Percentiles rank a stretch among this genome's conserved stretches.
Evolutionary conservation across 129 eudicot genomes (phyloP).

Genomic region (Deinandra increscens): DNA sequence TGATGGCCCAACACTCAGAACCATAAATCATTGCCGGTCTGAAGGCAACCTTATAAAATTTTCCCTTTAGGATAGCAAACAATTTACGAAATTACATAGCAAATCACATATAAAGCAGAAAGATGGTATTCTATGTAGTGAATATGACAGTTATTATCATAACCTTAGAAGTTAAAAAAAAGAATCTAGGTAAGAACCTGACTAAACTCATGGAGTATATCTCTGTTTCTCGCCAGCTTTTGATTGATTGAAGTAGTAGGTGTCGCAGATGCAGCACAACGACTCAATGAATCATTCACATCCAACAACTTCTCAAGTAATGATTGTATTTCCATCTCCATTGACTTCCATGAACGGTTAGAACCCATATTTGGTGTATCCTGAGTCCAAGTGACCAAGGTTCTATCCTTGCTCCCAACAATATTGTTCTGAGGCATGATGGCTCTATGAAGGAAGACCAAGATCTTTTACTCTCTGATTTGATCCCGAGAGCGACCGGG

Average conservation of each 20-base stretch:
- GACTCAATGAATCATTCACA: slow-evolving; percentile 94
- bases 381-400: no score
- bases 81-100: slow-evolving; percentile 7
- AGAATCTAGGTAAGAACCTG: slow-evolving; percentile 55
- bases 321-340: slow-evolving; percentile 98
- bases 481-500: no score
- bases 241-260: slow-evolving; percentile 90
- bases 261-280: slow-evolving; percentile 98
- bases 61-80: slow-evolving; percentile 18
- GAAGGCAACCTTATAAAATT: no score
- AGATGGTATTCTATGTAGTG: neutral
- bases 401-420: no score
- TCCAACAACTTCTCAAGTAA: slow-evolving; percentile 89
- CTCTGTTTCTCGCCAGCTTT: slow-evolving; percentile 94
- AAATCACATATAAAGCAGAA: neutral
- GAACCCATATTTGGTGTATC: slow-evolving; percentile 76
- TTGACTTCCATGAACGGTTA: slow-evolving; percentile 95
- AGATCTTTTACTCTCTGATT: no score
- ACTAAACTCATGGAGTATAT: slow-evolving; percentile 92
- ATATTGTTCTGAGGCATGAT: no score
- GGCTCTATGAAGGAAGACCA: no score
- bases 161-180: slow-evolving; percentile 6
- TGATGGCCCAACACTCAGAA: no score
- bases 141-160: slow-evolving; percentile 1
- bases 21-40: no score